Percentiles rank a stretch among this genome's conserved stretches.
These are phyloP conservation scores for Phytophthora sansomeana DNA, from an alignment of 352 stramenopile species.

Conservation along the genomic window DNA sequence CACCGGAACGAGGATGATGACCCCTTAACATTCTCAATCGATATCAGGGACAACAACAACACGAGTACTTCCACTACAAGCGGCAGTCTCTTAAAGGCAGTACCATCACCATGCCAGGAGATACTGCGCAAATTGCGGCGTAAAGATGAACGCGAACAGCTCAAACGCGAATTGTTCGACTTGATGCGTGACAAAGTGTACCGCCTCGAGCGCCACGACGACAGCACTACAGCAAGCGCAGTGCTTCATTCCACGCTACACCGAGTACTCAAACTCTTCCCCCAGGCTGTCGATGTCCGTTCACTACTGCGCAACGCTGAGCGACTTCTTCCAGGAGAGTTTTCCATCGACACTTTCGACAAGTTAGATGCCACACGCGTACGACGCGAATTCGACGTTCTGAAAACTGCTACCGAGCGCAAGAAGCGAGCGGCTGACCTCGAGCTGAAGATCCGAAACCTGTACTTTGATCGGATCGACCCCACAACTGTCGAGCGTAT, in stretches of 20 bases:
- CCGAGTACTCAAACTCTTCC: conserved; percentile 70
- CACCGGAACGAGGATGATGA: conserved; percentile 27
- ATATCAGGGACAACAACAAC: conserved; percentile 13
- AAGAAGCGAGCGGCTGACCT: conserved; percentile 87
- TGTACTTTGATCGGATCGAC: conserved; percentile 93
- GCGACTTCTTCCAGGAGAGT: conserved; percentile 78
- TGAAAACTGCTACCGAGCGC: conserved; percentile 60
- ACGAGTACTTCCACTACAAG: conserved; percentile 9
- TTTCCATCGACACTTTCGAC: conserved; percentile 37
- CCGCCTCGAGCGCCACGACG: conserved; percentile 55
- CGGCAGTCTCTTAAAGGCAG: conserved; percentile 1
- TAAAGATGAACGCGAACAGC: conserved; percentile 68
- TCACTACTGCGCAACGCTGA: conserved; percentile 86
- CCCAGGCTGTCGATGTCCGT: conserved; percentile 67
- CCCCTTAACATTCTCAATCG: conserved; percentile 15
- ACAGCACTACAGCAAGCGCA: conserved; percentile 17
- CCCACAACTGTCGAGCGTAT: conserved; percentile 79
- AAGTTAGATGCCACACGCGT: conserved; percentile 39
- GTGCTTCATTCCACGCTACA: conserved; percentile 50
- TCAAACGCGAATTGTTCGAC: conserved; percentile 68
- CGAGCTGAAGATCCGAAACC: conserved; percentile 89
- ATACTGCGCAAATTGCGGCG: conserved; percentile 63
- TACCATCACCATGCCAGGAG: conserved; percentile 49
- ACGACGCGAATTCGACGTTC: conserved; percentile 46
- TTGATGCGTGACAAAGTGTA: conserved; percentile 68